Percentiles rank a stretch among this genome's conserved stretches.
Evolutionary conservation across 306 rosid species (phyloP).

Genomic region (Medicago arabica): DNA sequence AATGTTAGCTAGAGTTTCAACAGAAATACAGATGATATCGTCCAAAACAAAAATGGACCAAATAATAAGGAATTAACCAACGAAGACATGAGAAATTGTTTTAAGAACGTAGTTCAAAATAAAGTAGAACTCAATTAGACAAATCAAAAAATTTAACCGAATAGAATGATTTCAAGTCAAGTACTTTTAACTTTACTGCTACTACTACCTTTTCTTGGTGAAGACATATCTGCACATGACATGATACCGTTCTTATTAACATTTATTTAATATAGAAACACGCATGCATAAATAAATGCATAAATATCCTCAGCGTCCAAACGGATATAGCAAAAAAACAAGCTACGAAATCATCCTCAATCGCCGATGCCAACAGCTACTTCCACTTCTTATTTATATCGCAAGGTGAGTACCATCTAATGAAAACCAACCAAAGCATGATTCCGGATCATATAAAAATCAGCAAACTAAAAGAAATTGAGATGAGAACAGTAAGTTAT

Average conservation of each 20-base stretch:
- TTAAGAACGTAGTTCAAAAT: neutral
- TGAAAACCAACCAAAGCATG: neutral
- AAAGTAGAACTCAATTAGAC: neutral
- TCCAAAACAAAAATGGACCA: slow-evolving; percentile 59
- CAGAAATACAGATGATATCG: slow-evolving; percentile 61
- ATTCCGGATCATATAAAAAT: slow-evolving; percentile 21
- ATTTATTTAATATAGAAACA: neutral
- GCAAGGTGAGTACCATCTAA: slow-evolving; percentile 14
- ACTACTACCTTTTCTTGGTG: neutral
- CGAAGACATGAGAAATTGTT: neutral
- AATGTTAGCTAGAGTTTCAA: slow-evolving; percentile 54
- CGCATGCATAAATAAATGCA: neutral
- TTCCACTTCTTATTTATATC: slow-evolving; percentile 38
- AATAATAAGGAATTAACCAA: slow-evolving; percentile 18
- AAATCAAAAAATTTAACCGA: neutral
- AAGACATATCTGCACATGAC: neutral
- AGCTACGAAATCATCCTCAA: slow-evolving; percentile 1
- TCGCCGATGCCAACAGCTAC: slow-evolving; percentile 18
- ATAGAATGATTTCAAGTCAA: neutral
- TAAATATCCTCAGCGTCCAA: neutral
- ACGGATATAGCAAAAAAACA: neutral
- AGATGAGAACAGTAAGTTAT: slow-evolving; percentile 7
- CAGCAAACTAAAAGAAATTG: neutral
- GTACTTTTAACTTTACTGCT: neutral
- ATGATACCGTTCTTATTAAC: neutral